Conservation (phyloP, 495 filamentous ascomycete species). For the Hypoxylon intermedium region DNA sequence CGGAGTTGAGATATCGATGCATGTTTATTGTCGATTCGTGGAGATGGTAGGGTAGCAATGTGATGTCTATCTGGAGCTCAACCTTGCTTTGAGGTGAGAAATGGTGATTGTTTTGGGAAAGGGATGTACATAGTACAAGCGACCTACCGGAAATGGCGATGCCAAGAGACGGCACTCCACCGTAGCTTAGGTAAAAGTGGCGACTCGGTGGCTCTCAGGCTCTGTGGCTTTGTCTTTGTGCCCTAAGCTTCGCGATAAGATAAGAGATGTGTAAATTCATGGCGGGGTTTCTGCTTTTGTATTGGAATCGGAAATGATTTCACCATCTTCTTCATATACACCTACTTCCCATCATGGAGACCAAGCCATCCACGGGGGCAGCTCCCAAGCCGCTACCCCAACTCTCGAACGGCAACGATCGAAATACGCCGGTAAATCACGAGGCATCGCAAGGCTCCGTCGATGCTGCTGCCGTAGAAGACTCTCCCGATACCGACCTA, state of each 20-base stretch:
- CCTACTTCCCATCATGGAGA: constrained; percentile 32
- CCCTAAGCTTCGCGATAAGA: constrained; percentile 6
- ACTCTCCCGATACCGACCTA: constrained; percentile 47
- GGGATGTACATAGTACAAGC: background rate
- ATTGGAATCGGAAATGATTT: no score
- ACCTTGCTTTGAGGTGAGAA: constrained; percentile 11
- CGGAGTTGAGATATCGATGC: constrained; percentile 1
- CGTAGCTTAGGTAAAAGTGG: background rate
- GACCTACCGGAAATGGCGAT: background rate
- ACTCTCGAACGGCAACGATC: no score
- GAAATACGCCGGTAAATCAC: constrained; percentile 29
- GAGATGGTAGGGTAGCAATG: constrained; percentile 20
- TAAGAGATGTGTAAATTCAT: constrained; percentile 3
- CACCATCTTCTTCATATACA: constrained; percentile 1
- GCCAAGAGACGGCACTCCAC: background rate
- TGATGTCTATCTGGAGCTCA: constrained; percentile 5
- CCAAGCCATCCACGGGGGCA: constrained; percentile 51
- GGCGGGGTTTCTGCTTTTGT: no score
- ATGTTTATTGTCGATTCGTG: background rate
- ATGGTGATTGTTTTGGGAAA: background rate
- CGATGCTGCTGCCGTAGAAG: constrained; percentile 12
- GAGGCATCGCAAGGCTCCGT: constrained; percentile 33
- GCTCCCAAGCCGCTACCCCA: constrained; percentile 42
- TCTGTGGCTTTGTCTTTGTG: constrained; percentile 1
- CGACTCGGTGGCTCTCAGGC: no score